A percentile compares a stretch with the other conserved stretches of the same genome.
phyloP scores from a whole-genome alignment of 2,329 filamentous ascomycete species.

The Furcasterigmium furcatum region DNA sequence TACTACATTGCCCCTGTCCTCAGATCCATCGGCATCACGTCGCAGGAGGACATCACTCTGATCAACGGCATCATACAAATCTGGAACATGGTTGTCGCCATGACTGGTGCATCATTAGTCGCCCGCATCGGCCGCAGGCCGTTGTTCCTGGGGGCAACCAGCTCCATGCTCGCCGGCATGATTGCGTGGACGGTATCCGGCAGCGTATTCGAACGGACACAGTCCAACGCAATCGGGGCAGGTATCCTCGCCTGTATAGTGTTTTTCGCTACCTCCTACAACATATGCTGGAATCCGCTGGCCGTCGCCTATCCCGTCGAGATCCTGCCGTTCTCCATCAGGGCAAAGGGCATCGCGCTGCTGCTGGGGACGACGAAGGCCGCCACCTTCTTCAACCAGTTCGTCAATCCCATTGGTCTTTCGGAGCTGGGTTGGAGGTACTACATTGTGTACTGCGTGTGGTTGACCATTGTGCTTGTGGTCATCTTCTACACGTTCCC shows the following conservation, averaged over 20 bases:
- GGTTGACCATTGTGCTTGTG: conserved; percentile 27
- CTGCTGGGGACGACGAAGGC: background rate
- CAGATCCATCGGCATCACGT: conserved; percentile 8
- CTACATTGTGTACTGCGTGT: conserved; percentile 52
- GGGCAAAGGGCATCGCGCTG: conserved; percentile 44
- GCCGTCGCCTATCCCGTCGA: conserved; percentile 30
- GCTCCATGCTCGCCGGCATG: conserved; percentile 8
- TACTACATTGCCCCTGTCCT: conserved; percentile 7
- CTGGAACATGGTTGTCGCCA: conserved; percentile 10
- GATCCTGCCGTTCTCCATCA: conserved; percentile 48
- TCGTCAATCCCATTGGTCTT: conserved; percentile 50
- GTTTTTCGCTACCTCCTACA: conserved; percentile 9
- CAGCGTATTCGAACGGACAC: conserved; percentile 4
- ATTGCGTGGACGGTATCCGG: conserved; percentile 3
- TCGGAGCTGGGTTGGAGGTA: conserved; percentile 48
- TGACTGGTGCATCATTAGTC: conserved; percentile 8
- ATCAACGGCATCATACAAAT: conserved; percentile 11
- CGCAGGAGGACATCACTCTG: conserved; percentile 8
- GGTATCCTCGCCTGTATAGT: conserved; percentile 9
- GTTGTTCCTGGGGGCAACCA: conserved; percentile 10
- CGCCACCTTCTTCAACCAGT: conserved; percentile 24
- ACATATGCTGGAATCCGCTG: conserved; percentile 7
- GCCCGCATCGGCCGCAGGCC: conserved; percentile 11
- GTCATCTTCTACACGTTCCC: conserved; percentile 28
- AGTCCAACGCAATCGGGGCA: conserved; percentile 6